Conservation (phyloP, 805 yeast species). For the Candida manassasensis region DNA sequence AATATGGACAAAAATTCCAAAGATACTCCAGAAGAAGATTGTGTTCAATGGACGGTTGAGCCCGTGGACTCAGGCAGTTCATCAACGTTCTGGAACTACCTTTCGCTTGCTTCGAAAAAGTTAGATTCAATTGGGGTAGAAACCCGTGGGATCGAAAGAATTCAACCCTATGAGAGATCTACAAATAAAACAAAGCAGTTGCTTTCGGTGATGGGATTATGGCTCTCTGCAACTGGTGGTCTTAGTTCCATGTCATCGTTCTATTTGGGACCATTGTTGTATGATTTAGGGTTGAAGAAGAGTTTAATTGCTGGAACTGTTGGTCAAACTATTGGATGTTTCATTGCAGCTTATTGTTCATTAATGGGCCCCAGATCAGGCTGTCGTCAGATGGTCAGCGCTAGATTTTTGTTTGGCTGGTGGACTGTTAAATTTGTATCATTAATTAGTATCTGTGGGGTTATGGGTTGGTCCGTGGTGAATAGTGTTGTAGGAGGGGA, state of each 20-base stretch:
- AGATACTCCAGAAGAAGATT: too few relatives aligned
- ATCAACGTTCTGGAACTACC: conserved; percentile 7
- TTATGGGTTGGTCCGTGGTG: conserved; percentile 92
- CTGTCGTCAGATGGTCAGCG: conserved; percentile 81
- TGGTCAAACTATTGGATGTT: conserved; percentile 65
- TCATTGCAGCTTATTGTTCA: conserved; percentile 77
- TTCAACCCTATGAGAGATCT: conserved; percentile 63
- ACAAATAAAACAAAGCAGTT: conserved; percentile 23
- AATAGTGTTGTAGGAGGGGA: conserved; percentile 88
- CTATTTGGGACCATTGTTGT: conserved; percentile 69
- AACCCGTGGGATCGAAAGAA: conserved; percentile 73
- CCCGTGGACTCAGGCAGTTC: not conserved
- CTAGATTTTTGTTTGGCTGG: conserved; percentile 80
- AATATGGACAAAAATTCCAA: too few relatives aligned
- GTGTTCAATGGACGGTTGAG: not conserved
- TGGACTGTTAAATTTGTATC: conserved; percentile 77
- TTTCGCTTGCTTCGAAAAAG: conserved; percentile 13
- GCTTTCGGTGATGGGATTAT: conserved; percentile 59
- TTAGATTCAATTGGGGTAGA: conserved; percentile 62
- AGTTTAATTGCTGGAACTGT: conserved; percentile 57
- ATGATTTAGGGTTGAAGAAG: conserved; percentile 63
- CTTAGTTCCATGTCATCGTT: conserved; percentile 86
- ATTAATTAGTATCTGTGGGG: conserved; percentile 67
- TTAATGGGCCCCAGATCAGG: conserved; percentile 90
- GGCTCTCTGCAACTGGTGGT: conserved; percentile 86